Base-by-base conservation (phyloP, 306 rosid species). In the Trichosanthes cucumerina region DNA sequence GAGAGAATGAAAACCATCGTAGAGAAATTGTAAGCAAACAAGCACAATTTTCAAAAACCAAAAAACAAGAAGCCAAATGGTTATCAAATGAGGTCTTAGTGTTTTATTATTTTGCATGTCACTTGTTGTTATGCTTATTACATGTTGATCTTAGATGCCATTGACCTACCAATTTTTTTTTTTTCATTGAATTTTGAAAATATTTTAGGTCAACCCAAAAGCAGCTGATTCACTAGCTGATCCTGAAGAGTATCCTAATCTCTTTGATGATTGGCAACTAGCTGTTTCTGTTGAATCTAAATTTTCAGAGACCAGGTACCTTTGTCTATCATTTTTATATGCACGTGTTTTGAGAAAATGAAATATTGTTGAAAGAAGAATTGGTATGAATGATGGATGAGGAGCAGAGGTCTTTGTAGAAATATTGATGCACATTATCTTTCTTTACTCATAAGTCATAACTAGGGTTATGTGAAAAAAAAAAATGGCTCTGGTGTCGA, bases 171-270 rank as follows among this genome's bases (percentile, higher is more conserved):
- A 46, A 18, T 12, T 44, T 68, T n/a, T 77, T 46, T 41, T 38
- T 72, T 23, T 73, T 41, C 38, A 57, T 57, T 33, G 44, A 36
- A 78, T 71, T 79, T 81, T 79, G 46, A 46, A 81, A 46, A 65
- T 49, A 78, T 80, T 58, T 54, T 81, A 95, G 99, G 92, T 92
- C 75, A 95, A 86, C 84, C 86, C 93, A 70, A 91, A 90, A 82
- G 99, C 99, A 34, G 99, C 97, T 6, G 99, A 95, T 73, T 90
- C 97, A 71, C 89, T 95, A 87, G 99, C 99, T 36, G 99, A 92
- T 90, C 99, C 99, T 8, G 92, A 92, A 84, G 97, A 95, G 87
- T 95, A 95, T 87, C 91, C 97, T 74, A 95, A 95, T 86, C 81
- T 95, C 88, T 95, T 95, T 74, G 99, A 91, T 49, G 97, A 95